Base-by-base conservation (phyloP, 805 yeast species). In the Yamadazyma philogaea region DNA sequence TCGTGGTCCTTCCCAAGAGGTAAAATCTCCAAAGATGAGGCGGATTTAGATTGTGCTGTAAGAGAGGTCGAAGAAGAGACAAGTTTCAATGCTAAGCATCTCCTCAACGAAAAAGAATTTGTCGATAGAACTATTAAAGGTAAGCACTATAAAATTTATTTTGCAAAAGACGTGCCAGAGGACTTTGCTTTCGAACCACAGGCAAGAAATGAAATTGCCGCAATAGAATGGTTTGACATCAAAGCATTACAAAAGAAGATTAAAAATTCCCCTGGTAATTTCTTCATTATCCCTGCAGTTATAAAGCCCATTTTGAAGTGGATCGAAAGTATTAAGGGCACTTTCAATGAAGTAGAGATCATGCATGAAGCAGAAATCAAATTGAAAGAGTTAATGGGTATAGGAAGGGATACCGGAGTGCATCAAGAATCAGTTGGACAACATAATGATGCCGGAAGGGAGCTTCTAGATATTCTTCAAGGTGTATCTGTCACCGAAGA, bases 1-100 rank as follows among this genome's bases (percentile, higher is more conserved):
- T 66, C 84, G 1, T 93, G 98, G 98, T 85, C 96, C 6, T 93
- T 93, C 56, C 99, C 99, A 5, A 74, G 96, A 60, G 99, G 99
- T 5, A 93, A 93, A 63, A 93, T 93, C 44, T 87, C 95, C 30
- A 90, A 93, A 59, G 95, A 83, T 57, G 99, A 93, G 67, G 70
- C 81, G 12, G 99, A 93, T 61, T 74, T 80, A 5, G 81, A 78
- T 41, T 95, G 99, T 68, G 97, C 98, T 4, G 64, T 87, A 11
- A 77, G 99, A 54, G 99, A 93, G 60, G 89, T 87, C 17, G 76
- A 75, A 48, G 99, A 93, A 64, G 99, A 93, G 63, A 91, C 90
- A 12, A 96, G 98, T 0, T 90, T 83, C 56, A 95, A 93, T 61
- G 82, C 87, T 38, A 63, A 82, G 1, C 80, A 79, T 14, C 77